phyloP scores from a whole-genome alignment of 768 basidiomycete species.

The Chlorophyllum brunneum region DNA sequence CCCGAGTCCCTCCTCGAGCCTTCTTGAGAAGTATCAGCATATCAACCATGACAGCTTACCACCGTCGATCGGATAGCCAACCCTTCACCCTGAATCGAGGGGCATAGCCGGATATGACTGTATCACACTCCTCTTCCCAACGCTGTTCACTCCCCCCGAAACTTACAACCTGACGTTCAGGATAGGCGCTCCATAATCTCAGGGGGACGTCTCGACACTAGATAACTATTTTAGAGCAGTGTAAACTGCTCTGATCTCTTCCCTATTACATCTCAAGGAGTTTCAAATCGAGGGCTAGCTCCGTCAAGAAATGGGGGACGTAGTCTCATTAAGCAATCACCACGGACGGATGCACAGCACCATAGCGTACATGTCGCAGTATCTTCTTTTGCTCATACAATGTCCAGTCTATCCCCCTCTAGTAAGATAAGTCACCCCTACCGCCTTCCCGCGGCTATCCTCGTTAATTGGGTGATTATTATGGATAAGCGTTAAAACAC shows the following conservation, averaged over 20 bases:
- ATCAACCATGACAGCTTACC: background rate
- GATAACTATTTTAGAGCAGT: no score
- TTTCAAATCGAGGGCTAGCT: no score
- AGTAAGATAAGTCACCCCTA: no score
- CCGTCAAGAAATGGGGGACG: no score
- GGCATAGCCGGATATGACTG: slow-evolving; percentile 9
- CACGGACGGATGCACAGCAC: no score
- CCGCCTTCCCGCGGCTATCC: background rate
- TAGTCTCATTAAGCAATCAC: no score
- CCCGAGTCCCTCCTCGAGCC: background rate
- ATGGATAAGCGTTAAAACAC: background rate
- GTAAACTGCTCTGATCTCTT: no score
- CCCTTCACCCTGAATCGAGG: slow-evolving; percentile 6
- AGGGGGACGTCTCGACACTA: no score
- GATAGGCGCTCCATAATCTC: no score
- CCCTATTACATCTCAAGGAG: no score
- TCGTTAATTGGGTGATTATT: background rate
- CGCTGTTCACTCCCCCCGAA: background rate
- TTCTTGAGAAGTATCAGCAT: background rate
- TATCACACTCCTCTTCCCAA: slow-evolving; percentile 5
- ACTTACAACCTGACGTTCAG: background rate
- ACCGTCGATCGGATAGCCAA: background rate
- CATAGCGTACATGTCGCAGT: no score
- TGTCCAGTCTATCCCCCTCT: background rate
- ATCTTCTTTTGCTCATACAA: background rate